Conservation (phyloP, 768 basidiomycete genomes). For the Pleurotus tuoliensis region DNA sequence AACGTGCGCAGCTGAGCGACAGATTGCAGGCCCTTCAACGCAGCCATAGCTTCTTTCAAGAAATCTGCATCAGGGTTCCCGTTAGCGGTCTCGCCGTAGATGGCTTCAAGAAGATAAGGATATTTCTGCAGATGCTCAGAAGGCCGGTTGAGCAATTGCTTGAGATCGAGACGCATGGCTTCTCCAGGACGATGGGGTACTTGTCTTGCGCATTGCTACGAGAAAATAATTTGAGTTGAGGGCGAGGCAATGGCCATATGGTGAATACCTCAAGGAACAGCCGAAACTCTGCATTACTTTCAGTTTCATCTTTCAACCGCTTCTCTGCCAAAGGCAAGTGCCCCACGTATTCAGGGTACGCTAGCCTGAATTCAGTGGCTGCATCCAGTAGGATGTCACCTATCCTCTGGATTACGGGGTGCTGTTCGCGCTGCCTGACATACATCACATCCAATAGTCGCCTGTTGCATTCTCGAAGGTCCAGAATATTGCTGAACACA, state of each 20-base stretch:
- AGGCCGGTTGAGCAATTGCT: constrained; percentile 75
- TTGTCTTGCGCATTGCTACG: constrained; percentile 40
- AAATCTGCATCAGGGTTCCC: constrained; percentile 84
- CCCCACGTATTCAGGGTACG: constrained; percentile 84
- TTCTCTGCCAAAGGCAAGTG: constrained; percentile 85
- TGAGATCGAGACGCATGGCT: constrained; percentile 53
- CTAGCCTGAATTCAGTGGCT: constrained; percentile 81
- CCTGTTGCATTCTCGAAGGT: constrained; percentile 80
- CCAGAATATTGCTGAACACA: constrained; percentile 85
- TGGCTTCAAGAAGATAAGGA: constrained; percentile 80
- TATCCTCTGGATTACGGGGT: constrained; percentile 76
- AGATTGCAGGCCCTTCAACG: constrained; percentile 78
- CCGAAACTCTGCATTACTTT: constrained; percentile 75
- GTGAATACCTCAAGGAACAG: constrained; percentile 75
- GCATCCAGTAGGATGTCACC: constrained; percentile 88
- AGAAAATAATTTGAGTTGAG: background rate
- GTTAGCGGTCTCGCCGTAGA: constrained; percentile 75
- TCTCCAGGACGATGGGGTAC: constrained; percentile 36
- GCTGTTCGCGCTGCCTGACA: constrained; percentile 83
- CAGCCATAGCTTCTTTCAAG: constrained; percentile 76
- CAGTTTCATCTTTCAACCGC: constrained; percentile 81
- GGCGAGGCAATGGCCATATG: background rate
- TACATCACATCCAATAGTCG: constrained; percentile 83
- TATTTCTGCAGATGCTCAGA: constrained; percentile 82
- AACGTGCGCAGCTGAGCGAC: constrained; percentile 85